phyloP scores from a whole-genome alignment of 495 filamentous ascomycete genomes.

The Chaetomium cochliodes region DNA sequence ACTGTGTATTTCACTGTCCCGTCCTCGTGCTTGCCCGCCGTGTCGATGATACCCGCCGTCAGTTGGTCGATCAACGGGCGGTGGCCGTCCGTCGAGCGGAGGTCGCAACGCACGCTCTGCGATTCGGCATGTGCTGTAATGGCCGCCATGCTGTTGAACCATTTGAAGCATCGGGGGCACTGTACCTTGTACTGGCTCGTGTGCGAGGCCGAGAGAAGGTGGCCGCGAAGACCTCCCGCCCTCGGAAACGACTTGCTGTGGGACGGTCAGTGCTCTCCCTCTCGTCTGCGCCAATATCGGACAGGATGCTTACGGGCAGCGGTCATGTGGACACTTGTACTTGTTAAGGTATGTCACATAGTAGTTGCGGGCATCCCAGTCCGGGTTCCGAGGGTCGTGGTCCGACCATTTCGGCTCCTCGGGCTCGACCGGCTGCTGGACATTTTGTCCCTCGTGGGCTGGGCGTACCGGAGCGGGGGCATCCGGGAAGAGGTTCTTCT shows the following conservation, averaged over 20 bases:
- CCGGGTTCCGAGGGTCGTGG: constrained; percentile 34
- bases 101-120: constrained; percentile 27
- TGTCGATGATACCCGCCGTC: constrained; percentile 32
- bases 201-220: constrained; percentile 40
- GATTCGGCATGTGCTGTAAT: constrained; percentile 40
- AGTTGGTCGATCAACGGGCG: constrained; percentile 27
- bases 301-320: constrained; percentile 38
- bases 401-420: constrained; percentile 3
- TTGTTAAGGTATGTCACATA: constrained; percentile 29
- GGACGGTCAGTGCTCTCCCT: not conserved
- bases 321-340: constrained; percentile 43
- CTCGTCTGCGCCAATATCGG: not conserved
- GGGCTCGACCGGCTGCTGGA: constrained; percentile 12
- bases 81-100: constrained; percentile 25
- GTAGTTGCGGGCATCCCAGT: constrained; percentile 35
- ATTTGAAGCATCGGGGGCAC: constrained; percentile 36
- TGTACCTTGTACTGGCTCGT: constrained; percentile 21
- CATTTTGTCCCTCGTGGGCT: constrained; percentile 10
- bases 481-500: constrained; percentile 28
- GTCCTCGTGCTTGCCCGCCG: constrained; percentile 27
- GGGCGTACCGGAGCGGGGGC: constrained; percentile 13
- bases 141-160: constrained; percentile 32
- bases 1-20: constrained; percentile 31
- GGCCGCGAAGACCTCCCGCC: constrained; percentile 25
- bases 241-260: constrained; percentile 36